Percentiles rank a stretch among this genome's conserved stretches.
Evolutionary conservation across 176 grass and related monocot genomes (phyloP).

Genomic region (Aegilops longissima): DNA sequence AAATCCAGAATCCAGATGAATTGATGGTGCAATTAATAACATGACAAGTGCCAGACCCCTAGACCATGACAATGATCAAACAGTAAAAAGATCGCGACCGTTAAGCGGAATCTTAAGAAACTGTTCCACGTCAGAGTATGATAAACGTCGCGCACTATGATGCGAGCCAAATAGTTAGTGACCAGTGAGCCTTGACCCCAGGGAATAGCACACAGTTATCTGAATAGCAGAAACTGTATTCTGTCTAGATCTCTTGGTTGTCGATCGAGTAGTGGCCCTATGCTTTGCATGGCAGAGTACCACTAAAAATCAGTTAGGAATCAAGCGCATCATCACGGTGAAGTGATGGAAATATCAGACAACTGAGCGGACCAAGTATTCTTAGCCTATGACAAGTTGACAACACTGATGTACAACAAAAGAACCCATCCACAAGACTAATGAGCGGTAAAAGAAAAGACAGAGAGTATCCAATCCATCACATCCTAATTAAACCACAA

Average conservation of each 20-base stretch:
- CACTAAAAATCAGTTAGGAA: neutral
- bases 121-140: neutral
- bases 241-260: neutral
- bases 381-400: neutral
- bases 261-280: neutral
- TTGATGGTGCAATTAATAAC: too few species aligned
- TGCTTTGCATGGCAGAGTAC: neutral
- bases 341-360: neutral
- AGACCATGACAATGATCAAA: neutral
- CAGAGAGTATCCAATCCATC: neutral
- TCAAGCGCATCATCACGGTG: neutral
- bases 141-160: neutral
- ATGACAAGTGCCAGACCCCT: neutral
- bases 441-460: neutral
- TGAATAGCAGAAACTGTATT: neutral
- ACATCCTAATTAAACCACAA: neutral
- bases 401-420: too few species aligned
- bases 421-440: neutral
- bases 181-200: neutral
- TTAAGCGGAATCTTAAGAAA: neutral
- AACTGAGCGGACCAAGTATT: neutral
- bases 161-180: neutral
- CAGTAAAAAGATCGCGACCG: neutral
- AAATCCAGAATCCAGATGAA: too few species aligned
- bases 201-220: constrained; percentile 4